These are phyloP conservation scores for Cryptococcus hybrid DNA, from an alignment of 1,284 basidiomycete genomes.

Conservation along the genomic window DNA sequence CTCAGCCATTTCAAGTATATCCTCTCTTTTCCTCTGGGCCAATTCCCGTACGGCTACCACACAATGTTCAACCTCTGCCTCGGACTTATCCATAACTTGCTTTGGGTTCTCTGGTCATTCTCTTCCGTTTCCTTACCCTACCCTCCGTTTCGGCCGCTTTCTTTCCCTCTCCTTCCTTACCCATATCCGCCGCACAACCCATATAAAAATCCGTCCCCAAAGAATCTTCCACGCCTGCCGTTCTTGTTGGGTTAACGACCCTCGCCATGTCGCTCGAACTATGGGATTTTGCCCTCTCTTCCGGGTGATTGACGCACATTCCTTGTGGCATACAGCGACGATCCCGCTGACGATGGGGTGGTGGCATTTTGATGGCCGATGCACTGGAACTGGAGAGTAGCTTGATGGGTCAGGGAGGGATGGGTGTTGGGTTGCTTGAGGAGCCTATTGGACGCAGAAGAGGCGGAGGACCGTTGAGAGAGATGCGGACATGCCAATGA, in stretches of 20 bases:
- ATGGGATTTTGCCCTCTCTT: constrained; percentile 81
- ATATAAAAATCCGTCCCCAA: constrained; percentile 33
- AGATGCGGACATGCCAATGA: constrained; percentile 7
- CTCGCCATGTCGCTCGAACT: constrained; percentile 79
- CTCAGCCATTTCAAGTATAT: constrained; percentile 46
- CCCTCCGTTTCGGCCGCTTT: constrained; percentile 11
- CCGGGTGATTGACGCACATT: constrained; percentile 84
- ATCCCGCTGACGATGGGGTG: constrained; percentile 74
- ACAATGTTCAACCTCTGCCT: constrained; percentile 79
- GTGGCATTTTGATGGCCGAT: constrained; percentile 61
- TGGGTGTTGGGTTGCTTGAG: background rate
- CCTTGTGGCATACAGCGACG: constrained; percentile 90
- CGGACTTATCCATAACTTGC: constrained; percentile 64
- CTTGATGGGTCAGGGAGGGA: constrained; percentile 9
- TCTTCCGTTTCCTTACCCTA: constrained; percentile 38
- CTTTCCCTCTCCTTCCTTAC: constrained; percentile 16
- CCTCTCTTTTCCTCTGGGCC: constrained; percentile 60
- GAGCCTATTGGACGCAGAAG: background rate
- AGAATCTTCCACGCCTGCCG: constrained; percentile 56
- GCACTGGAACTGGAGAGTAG: constrained; percentile 33
- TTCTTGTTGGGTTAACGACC: constrained; percentile 70
- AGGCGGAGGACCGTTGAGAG: too few species aligned
- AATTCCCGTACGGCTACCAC: constrained; percentile 96
- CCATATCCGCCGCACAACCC: constrained; percentile 37
- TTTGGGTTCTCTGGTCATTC: constrained; percentile 81